Evolutionary conservation across 2,329 filamentous ascomycete species (phyloP).

Genomic region (Botrytis galanthina): DNA sequence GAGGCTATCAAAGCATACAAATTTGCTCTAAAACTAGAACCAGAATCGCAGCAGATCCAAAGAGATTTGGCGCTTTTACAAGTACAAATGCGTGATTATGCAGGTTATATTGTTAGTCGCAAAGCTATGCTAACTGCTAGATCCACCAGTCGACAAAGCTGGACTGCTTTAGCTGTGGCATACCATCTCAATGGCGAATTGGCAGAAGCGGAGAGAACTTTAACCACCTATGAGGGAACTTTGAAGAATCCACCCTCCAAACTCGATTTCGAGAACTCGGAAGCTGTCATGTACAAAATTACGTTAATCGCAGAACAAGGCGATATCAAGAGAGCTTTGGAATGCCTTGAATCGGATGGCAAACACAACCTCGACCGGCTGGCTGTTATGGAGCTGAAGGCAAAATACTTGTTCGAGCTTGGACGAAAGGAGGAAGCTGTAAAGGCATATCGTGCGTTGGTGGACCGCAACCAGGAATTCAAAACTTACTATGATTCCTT

Average conservation of each 20-base stretch:
- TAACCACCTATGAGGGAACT: constrained; percentile 91
- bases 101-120: constrained; percentile 88
- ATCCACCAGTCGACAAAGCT: constrained; percentile 82
- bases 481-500: constrained; percentile 81
- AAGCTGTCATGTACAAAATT: constrained; percentile 94
- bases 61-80: constrained; percentile 90
- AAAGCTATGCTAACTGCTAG: constrained; percentile 82
- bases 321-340: constrained; percentile 76
- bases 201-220: constrained; percentile 80
- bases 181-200: constrained; percentile 88
- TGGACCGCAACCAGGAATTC: constrained; percentile 87
- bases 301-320: constrained; percentile 87
- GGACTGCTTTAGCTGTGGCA: constrained; percentile 95
- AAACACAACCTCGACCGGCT: constrained; percentile 81
- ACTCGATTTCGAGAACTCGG: constrained; percentile 85
- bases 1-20: constrained; percentile 99
- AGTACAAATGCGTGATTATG: constrained; percentile 93
- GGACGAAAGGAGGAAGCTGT: constrained; percentile 76
- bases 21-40: constrained; percentile 87
- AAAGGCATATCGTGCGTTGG: constrained; percentile 73
- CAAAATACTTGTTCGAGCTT: constrained; percentile 78
- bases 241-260: constrained; percentile 76
- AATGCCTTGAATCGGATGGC: constrained; percentile 76
- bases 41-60: constrained; percentile 92
- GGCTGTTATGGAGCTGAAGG: constrained; percentile 80